These are phyloP conservation scores for Rhizopogon vesiculosus DNA, from an alignment of 768 basidiomycete genomes.

Conservation along the genomic window DNA sequence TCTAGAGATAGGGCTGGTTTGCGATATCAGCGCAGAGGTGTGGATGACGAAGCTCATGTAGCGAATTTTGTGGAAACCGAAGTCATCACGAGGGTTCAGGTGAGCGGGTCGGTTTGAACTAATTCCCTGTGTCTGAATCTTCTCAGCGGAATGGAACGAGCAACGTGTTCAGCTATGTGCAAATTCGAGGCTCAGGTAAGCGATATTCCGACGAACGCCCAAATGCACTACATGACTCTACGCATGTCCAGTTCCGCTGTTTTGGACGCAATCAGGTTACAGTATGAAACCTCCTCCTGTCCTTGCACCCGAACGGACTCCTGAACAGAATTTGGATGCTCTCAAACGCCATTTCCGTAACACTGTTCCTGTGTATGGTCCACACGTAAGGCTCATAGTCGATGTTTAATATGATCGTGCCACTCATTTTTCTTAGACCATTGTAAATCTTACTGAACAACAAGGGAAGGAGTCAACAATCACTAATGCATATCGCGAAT, in stretches of 20 bases:
- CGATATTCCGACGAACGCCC: background rate
- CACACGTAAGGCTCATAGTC: conserved; percentile 50
- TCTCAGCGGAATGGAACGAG: conserved; percentile 64
- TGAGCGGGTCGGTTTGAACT: conserved; percentile 24
- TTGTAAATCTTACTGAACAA: conserved; percentile 89
- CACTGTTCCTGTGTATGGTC: conserved; percentile 66
- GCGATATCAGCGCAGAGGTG: conserved; percentile 90
- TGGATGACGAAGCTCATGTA: conserved; percentile 89
- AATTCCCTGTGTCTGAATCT: background rate
- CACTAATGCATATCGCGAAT: conserved; percentile 73
- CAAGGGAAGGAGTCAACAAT: conserved; percentile 83
- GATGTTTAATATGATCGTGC: conserved; percentile 3
- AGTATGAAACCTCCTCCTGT: conserved; percentile 85
- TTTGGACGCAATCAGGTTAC: conserved; percentile 88
- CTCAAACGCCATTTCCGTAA: conserved; percentile 71
- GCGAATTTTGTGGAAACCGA: conserved; percentile 98
- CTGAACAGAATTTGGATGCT: conserved; percentile 64
- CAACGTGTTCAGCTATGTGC: conserved; percentile 86
- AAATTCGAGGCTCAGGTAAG: conserved; percentile 86
- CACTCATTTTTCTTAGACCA: conserved; percentile 41
- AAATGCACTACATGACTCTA: conserved; percentile 2
- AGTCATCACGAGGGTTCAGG: conserved; percentile 79
- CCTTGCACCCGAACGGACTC: conserved; percentile 68
- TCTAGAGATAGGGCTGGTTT: conserved; percentile 89
- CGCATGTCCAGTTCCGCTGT: conserved; percentile 68